Conservation (phyloP, 495 filamentous ascomycete genomes). For the Tuber brumale region DNA sequence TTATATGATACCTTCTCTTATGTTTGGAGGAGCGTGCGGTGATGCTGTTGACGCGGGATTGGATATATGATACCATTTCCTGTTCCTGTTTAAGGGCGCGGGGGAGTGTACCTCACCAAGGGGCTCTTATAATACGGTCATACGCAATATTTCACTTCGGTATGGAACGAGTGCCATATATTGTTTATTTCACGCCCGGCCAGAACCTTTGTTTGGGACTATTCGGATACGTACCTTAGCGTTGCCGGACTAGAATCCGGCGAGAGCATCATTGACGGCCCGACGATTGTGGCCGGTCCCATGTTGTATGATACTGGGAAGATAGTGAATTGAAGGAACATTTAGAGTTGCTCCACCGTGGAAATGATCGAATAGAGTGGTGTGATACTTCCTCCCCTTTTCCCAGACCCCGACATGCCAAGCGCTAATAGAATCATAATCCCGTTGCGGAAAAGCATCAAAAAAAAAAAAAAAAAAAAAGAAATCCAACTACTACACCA, state of each 20-base stretch:
- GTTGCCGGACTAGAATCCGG: constrained; percentile 16
- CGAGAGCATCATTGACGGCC: neutral
- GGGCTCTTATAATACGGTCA: neutral
- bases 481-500: constrained; percentile 53
- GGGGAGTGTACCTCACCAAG: neutral
- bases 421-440: constrained; percentile 32
- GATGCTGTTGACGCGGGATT: too few relatives aligned
- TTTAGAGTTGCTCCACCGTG: constrained; percentile 7
- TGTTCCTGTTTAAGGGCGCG: neutral
- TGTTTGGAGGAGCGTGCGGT: neutral
- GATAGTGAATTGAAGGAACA: constrained; percentile 5
- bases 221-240: constrained; percentile 48
- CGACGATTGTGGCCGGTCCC: neutral
- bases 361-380: constrained; percentile 7
- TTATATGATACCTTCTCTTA: neutral
- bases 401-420: neutral
- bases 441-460: constrained; percentile 59
- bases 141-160: constrained; percentile 42
- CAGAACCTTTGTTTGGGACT: constrained; percentile 36
- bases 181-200: too few relatives aligned
- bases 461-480: too few relatives aligned
- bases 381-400: neutral
- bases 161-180: neutral
- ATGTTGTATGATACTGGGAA: constrained; percentile 5
- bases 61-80: too few relatives aligned